Base-by-base conservation (phyloP, 306 rosid species). In the Trichosanthes cucumerina region DNA sequence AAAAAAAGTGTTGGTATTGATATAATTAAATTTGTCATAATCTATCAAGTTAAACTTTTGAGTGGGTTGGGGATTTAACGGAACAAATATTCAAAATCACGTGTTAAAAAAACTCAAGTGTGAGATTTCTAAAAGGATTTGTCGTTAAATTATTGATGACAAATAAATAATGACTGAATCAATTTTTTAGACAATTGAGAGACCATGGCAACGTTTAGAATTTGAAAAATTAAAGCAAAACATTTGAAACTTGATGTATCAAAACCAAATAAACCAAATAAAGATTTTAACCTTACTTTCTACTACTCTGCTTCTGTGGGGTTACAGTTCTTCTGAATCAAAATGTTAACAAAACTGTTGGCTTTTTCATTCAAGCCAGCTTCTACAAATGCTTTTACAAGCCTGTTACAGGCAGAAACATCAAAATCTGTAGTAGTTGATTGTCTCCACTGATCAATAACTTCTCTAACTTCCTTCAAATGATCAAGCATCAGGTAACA, bases 361-460 rank as follows among this genome's bases (percentile, higher is more conserved):
- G 92, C 90, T 74, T 54, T 69, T 69, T 87, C 96, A 8, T 36
- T 65, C 19, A 89, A 82, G 7, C 96, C 93, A 73, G 81, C 78
- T 76, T 89, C 90, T 9, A 80, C 59, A 71, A 95, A 92, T 74
- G 89, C 95, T 72, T 71, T 81, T 85, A 88, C 64, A 86, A 95
- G 81, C 82, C 82, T 88, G 53, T 80, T 63, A 79, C 91, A 92
- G 6, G 88, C 86, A 82, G 82, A 85, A 46, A 72, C 80, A 84
- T 89, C 93, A 81, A 91, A 82, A 77, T 82, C 92, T 49, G 90
- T 54, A 28, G 87, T 39, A 5, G 88, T 82, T 49, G 98, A 88
- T 81, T 89, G 91, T 82, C 77, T 91, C 98, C 98, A 95, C 59
- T 84, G 96, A 81, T 92, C 97, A 80, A 95, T 84, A 73, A 92